A percentile compares a stretch with the other conserved stretches of the same genome.
phyloP scores from a whole-genome alignment of 306 rosid species.

The Betula pendula region DNA sequence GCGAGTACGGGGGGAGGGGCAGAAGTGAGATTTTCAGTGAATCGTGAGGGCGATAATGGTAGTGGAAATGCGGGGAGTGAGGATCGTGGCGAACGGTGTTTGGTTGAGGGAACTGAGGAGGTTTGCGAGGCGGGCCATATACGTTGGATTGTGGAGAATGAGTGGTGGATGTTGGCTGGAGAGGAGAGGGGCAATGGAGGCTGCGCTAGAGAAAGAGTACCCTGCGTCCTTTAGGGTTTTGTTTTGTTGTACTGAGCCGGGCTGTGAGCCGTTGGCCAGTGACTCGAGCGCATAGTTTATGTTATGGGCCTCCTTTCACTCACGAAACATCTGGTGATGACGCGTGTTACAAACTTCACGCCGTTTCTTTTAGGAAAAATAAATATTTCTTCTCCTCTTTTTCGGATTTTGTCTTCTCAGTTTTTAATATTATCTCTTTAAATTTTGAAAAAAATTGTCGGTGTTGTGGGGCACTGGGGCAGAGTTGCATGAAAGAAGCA shows the following conservation, averaged over 20 bases:
- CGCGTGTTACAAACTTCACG: too few relatives aligned
- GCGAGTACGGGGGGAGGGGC: not conserved
- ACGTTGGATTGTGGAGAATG: not conserved
- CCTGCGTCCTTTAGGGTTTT: conserved; percentile 24
- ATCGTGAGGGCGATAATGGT: conserved; percentile 13
- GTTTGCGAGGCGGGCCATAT: conserved; percentile 3
- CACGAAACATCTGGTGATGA: too few relatives aligned
- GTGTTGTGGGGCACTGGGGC: too few relatives aligned
- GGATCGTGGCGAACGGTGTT: not conserved
- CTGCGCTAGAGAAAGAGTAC: not conserved
- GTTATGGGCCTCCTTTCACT: too few relatives aligned
- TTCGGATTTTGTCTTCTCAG: too few relatives aligned
- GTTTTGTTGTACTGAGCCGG: not conserved
- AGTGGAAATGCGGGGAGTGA: conserved; percentile 8
- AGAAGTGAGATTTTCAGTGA: conserved; percentile 12
- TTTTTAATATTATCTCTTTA: too few relatives aligned
- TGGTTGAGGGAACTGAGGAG: not conserved
- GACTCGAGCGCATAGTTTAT: too few relatives aligned
- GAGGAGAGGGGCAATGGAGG: conserved; percentile 13
- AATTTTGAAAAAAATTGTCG: too few relatives aligned
- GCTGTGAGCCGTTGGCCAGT: too few relatives aligned
- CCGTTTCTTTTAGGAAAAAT: too few relatives aligned
- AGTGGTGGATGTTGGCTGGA: conserved; percentile 1
- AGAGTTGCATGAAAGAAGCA: too few relatives aligned
- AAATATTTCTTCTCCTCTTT: too few relatives aligned